Evolutionary conservation across 1,139 yeast species (phyloP).

Genomic region (Sugiyamaella novakii): DNA sequence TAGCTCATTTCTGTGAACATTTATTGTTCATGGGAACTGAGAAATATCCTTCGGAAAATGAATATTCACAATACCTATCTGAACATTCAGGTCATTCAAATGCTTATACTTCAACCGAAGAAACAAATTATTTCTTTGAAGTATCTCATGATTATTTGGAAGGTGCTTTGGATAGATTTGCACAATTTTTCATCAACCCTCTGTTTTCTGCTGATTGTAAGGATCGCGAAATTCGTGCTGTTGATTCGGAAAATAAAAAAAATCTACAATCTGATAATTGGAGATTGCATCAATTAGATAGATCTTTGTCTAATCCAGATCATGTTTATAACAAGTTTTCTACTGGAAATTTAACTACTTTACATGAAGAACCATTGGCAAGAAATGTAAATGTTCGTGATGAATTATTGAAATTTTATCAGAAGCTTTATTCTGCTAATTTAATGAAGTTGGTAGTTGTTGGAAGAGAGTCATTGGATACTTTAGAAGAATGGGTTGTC

Average conservation of each 20-base stretch:
- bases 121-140: constrained; percentile 90
- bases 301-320: constrained; percentile 64
- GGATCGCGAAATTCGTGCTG: constrained; percentile 91
- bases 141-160: constrained; percentile 72
- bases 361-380: constrained; percentile 56
- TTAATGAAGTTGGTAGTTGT: constrained; percentile 84
- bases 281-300: constrained; percentile 85
- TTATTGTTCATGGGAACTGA: constrained; percentile 94
- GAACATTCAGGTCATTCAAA: constrained; percentile 69
- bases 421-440: constrained; percentile 64
- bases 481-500: constrained; percentile 67
- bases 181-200: constrained; percentile 89
- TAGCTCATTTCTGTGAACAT: constrained; percentile 98
- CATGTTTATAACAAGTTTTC: constrained; percentile 76
- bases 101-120: constrained; percentile 88
- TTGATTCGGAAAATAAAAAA: constrained; percentile 93
- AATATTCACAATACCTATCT: constrained; percentile 74
- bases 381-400: constrained; percentile 66
- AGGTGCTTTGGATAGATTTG: constrained; percentile 89
- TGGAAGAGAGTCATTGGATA: constrained; percentile 78
- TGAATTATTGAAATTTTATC: constrained; percentile 62
- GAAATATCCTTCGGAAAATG: constrained; percentile 90
- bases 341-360: constrained; percentile 68
- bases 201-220: constrained; percentile 78
- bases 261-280: constrained; percentile 87